Base-by-base conservation (phyloP, 139 green algal genomes). In the Pleodorina starrii region DNA sequence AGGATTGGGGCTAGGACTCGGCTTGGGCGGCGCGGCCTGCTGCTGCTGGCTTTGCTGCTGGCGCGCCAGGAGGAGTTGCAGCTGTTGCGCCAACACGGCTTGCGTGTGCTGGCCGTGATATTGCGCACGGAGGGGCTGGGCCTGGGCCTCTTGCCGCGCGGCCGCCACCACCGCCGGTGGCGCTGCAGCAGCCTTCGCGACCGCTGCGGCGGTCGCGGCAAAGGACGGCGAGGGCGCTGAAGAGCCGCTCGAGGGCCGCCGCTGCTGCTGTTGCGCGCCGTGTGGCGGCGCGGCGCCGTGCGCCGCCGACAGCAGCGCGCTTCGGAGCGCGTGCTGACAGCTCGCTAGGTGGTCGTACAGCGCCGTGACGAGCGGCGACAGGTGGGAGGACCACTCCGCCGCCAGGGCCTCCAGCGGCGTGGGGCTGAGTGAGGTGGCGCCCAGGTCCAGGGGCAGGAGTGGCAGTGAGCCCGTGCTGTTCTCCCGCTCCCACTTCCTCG, bases 331-430 rank as follows among this genome's bases (percentile, higher is more conserved):
- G 14, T 38, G 42, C 40, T 77, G 81, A 42, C 81, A 66, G 23
- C 46, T 23, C 0, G 42, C 40, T 2, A 87, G 43, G 7, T 44
- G 29, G 29, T 42, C n/a, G 57, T 87, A 87, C 3, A 88, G 66
- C 4, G 82, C 66, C 3, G 17, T 80, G 1, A 88, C 82, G 35
- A 19, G 32, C n/a, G 82, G 82, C 10, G 63, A 69, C 66, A 88
- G 82, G 12, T 17, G 17, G 3, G 44, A 38, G 27, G 43, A 35
- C 82, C 82, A 88, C 16, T 88, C 82, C 44, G 63, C 38, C 21
- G 73, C 66, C 0, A 88, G 36, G 7, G 19, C 3, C 25, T 51
- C 66, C 32, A 88, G 82, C 63, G 82, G 43, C 44, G 82, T 88
- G 46, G 82, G 82, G 40, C 44, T 44, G 27, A 16, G 3, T 0